phyloP scores from a whole-genome alignment of 495 filamentous ascomycete species.

The Neurospora sp. region DNA sequence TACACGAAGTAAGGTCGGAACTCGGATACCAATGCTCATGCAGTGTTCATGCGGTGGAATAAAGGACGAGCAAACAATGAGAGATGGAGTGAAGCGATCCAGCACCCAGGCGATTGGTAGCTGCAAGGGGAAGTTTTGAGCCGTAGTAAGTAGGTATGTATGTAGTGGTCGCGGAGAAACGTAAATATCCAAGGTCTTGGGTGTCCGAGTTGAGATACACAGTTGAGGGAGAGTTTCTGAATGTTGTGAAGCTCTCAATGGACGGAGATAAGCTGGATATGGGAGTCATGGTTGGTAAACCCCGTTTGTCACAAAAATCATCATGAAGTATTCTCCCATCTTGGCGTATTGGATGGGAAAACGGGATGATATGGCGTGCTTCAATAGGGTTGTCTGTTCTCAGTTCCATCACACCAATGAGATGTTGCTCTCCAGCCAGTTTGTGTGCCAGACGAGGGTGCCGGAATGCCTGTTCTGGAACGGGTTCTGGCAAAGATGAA shows the following conservation, averaged over 20 bases:
- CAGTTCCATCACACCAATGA: not conserved
- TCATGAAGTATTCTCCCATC: not conserved
- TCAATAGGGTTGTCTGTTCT: not conserved
- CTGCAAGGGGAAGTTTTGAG: too few relatives aligned
- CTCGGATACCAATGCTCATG: not conserved
- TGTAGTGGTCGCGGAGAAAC: not conserved
- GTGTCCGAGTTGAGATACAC: not conserved
- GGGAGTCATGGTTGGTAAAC: not conserved
- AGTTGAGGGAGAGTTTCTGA: accelerated
- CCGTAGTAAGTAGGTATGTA: too few relatives aligned
- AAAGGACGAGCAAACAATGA: not conserved
- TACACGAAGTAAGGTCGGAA: not conserved
- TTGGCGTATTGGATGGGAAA: not conserved
- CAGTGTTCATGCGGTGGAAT: not conserved
- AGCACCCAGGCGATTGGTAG: not conserved
- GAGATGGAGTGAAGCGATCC: not conserved
- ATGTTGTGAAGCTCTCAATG: not conserved
- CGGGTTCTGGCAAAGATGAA: not conserved
- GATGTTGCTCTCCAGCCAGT: not conserved
- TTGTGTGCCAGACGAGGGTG: not conserved
- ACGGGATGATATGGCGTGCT: not conserved
- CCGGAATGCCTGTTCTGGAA: not conserved
- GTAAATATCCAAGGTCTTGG: not conserved
- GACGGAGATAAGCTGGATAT: not conserved
- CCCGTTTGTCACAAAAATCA: not conserved